Evolutionary conservation across 2,329 filamentous ascomycete species (phyloP), one percentile per base, ranked within the genome.

Genomic region (Balansia obtecta): DNA sequence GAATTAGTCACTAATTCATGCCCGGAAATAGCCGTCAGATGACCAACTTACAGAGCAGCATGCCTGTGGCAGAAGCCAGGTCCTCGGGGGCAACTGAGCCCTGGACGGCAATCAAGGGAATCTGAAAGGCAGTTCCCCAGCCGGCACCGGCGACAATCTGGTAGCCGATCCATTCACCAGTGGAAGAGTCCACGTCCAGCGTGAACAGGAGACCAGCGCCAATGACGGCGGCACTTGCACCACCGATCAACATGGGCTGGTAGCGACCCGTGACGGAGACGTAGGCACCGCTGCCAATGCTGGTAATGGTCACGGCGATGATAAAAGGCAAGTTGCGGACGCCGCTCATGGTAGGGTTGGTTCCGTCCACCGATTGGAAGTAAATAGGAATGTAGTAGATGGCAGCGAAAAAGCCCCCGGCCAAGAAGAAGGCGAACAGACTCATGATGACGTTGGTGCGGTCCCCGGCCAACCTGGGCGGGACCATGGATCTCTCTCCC

Each of bases 51-150:
- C 65, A 73, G 13, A 73, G 60, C 22, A 76, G 64, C 60, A 72
- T 68, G 20, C 73, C 72, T 0, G 73, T 75, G 22, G 67, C 68
- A 22, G 71, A 66, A 3, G 71, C 64, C 15, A 77, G 63, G 54
- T 77, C 74, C 32, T 61, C 56, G 4, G 71, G 59, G 2, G 58
- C 53, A 3, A 70, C 63, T 11, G 65, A 63, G 4, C 65, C 67
- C 56, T 76, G 73, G 4, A 72, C 68, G 22, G 69, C 71, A 52
- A 76, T 73, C 60, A 77, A 73, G 39, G 74, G 74, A 8, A 76
- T 67, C 57, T 78, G 72, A 50, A 72, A 67, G 2, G 63, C 67
- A 7, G 60, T 53, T 12, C 75, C 75, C 52, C 66, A 69, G 3
- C 72, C 75, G 6, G 69, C 60, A n/a, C 76, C 75, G 30, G 65